Conservation (phyloP, 768 basidiomycete genomes). For the Boletus huronensis region DNA sequence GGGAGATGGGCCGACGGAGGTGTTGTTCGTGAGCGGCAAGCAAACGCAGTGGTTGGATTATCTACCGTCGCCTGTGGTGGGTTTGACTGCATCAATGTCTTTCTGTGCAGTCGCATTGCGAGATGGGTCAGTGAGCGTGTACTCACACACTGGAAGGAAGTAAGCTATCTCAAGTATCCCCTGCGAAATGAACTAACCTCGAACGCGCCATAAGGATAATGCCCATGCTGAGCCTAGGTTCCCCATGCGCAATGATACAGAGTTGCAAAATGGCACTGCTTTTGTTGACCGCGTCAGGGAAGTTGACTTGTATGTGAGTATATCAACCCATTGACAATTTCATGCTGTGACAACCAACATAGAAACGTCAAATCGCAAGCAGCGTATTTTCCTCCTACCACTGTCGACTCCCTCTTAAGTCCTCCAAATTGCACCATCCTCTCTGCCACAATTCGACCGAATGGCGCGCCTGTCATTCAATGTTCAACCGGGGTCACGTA, state of each 20-base stretch:
- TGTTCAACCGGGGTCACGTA: conserved; percentile 77
- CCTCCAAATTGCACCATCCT: conserved; percentile 58
- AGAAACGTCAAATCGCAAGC: conserved; percentile 76
- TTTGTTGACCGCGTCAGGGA: conserved; percentile 68
- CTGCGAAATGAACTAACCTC: not conserved
- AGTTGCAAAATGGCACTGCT: conserved; percentile 62
- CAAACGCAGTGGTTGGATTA: conserved; percentile 90
- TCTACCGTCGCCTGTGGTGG: conserved; percentile 67
- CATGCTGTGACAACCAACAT: conserved; percentile 4
- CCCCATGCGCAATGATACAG: conserved; percentile 66
- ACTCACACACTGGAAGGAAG: conserved; percentile 83
- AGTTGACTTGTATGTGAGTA: conserved; percentile 71
- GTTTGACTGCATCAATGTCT: conserved; percentile 54
- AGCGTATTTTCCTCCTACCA: conserved; percentile 62
- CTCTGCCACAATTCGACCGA: conserved; percentile 66
- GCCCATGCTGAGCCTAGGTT: conserved; percentile 70
- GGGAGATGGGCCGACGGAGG: conserved; percentile 59
- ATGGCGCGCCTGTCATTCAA: conserved; percentile 74
- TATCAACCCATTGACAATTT: not conserved
- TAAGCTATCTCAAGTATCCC: conserved; percentile 32
- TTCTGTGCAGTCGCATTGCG: conserved; percentile 78
- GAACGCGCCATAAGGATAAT: conserved; percentile 53
- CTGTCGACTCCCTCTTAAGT: conserved; percentile 56
- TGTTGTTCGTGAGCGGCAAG: conserved; percentile 60
- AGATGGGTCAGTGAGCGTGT: conserved; percentile 80